A percentile compares a stretch with the other conserved stretches of the same genome.
Evolutionary conservation across 106 monocot species (phyloP).

Genomic region (Ottelia alismoides): DNA sequence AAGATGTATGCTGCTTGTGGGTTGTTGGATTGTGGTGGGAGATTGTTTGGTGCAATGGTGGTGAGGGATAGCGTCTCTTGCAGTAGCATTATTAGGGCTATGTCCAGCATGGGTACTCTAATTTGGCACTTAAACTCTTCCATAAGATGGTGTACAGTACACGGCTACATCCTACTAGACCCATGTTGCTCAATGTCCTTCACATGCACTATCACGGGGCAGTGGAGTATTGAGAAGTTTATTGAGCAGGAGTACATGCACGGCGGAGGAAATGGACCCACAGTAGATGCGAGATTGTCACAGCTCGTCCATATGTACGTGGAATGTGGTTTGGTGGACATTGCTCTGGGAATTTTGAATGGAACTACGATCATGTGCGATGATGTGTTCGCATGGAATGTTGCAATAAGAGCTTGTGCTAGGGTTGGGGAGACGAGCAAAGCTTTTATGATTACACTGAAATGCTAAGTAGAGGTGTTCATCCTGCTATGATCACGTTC

Average conservation of each 20-base stretch:
- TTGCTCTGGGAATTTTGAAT: slow-evolving; percentile 23
- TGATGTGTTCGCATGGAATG: slow-evolving; percentile 68
- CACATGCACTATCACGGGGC: slow-evolving; percentile 52
- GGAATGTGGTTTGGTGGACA: slow-evolving; percentile 35
- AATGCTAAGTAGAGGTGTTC: slow-evolving; percentile 58
- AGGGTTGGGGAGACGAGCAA: slow-evolving; percentile 19
- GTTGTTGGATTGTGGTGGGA: slow-evolving; percentile 18
- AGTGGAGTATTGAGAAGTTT: slow-evolving; percentile 33
- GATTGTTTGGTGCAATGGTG: slow-evolving; percentile 37
- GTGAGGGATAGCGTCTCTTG: slow-evolving; percentile 49
- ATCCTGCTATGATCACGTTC: slow-evolving; percentile 26
- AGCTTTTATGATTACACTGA: slow-evolving; percentile 17
- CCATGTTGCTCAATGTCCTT: slow-evolving; percentile 51
- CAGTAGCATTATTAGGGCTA: slow-evolving; percentile 72
- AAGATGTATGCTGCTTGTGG: slow-evolving; percentile 40
- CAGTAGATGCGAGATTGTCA: slow-evolving; percentile 33
- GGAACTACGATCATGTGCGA: slow-evolving; percentile 10
- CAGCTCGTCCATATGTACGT: slow-evolving; percentile 59
- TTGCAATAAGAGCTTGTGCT: slow-evolving; percentile 39
- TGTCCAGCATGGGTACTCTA: slow-evolving; percentile 17
- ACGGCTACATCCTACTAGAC: slow-evolving; percentile 20
- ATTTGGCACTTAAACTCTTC: slow-evolving; percentile 45
- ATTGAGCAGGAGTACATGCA: slow-evolving; percentile 31
- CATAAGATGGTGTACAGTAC: slow-evolving; percentile 17
- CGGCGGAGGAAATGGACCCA: neutral